Evolutionary conservation across 306 rosid genomes (phyloP).

Genomic region (Albizia julibrissin): DNA sequence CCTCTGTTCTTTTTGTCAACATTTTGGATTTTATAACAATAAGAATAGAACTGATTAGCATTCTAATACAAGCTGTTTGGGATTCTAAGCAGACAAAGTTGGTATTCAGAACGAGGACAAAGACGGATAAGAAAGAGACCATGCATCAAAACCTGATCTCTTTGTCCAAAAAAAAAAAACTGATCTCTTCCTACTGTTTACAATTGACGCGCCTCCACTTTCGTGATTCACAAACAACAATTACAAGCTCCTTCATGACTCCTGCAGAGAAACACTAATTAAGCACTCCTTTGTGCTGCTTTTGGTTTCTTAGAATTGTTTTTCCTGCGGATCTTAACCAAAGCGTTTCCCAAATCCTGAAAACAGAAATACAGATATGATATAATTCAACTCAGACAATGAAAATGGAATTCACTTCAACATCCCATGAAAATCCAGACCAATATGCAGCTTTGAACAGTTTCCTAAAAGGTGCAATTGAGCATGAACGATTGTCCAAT

Average conservation of each 20-base stretch:
- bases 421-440: background rate
- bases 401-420: background rate
- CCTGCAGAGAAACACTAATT: slow-evolving; percentile 10
- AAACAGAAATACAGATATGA: slow-evolving; percentile 27
- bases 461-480: slow-evolving; percentile 7
- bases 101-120: slow-evolving; percentile 1
- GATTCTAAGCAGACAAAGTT: background rate
- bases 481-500: background rate
- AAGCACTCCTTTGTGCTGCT: slow-evolving; percentile 50
- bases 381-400: slow-evolving; percentile 15
- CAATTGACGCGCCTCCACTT: background rate
- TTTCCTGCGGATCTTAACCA: slow-evolving; percentile 84
- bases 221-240: background rate
- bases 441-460: background rate
- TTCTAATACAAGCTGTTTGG: background rate
- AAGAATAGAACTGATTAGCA: background rate
- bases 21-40: background rate
- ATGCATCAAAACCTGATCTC: slow-evolving; percentile 13
- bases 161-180: too few species aligned
- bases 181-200: slow-evolving; percentile 21
- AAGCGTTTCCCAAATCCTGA: slow-evolving; percentile 75
- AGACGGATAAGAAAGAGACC: background rate
- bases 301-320: slow-evolving; percentile 88
- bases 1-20: background rate
- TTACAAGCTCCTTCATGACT: slow-evolving; percentile 11